Evolutionary conservation across 306 rosid species (phyloP).

Genomic region (Acacia confusa): DNA sequence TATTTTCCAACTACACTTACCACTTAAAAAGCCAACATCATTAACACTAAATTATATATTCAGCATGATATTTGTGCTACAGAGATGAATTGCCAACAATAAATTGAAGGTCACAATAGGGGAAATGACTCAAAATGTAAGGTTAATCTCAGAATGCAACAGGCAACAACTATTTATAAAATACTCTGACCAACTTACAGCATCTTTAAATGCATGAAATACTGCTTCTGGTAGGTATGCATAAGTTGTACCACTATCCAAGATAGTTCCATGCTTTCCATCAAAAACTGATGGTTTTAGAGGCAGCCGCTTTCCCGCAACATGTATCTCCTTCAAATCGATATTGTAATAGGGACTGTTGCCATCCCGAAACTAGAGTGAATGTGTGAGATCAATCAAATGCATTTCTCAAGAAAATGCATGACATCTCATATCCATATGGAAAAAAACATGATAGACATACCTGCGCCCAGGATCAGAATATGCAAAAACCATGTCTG

Average conservation of each 20-base stretch:
- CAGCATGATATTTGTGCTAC: background rate
- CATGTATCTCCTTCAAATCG: constrained; percentile 91
- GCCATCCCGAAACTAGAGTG: constrained; percentile 99
- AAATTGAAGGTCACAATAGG: constrained; percentile 7
- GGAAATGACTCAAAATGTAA: constrained; percentile 19
- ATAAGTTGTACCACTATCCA: constrained; percentile 99
- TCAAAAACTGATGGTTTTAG: constrained; percentile 69
- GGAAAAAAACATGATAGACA: constrained; percentile 37
- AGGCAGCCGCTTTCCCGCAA: constrained; percentile 81
- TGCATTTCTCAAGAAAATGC: constrained; percentile 62
- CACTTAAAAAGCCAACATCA: background rate
- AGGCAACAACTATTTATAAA: constrained; percentile 6
- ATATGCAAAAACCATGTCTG: constrained; percentile 68
- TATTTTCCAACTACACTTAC: constrained; percentile 7
- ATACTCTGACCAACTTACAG: constrained; percentile 63
- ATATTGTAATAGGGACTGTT: constrained; percentile 99
- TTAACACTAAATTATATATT: background rate
- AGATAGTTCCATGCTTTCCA: constrained; percentile 78
- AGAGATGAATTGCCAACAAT: constrained; percentile 17
- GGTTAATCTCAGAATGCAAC: constrained; percentile 21
- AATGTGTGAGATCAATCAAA: constrained; percentile 88
- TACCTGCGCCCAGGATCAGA: constrained; percentile 91
- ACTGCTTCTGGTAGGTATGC: constrained; percentile 86
- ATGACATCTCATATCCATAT: constrained; percentile 42
- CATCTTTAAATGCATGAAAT: constrained; percentile 75